A percentile compares a stretch with the other conserved stretches of the same genome.
These are phyloP conservation scores for Juncus inflexus DNA, from an alignment of 176 grass and related monocot genomes.

Conservation along the genomic window DNA sequence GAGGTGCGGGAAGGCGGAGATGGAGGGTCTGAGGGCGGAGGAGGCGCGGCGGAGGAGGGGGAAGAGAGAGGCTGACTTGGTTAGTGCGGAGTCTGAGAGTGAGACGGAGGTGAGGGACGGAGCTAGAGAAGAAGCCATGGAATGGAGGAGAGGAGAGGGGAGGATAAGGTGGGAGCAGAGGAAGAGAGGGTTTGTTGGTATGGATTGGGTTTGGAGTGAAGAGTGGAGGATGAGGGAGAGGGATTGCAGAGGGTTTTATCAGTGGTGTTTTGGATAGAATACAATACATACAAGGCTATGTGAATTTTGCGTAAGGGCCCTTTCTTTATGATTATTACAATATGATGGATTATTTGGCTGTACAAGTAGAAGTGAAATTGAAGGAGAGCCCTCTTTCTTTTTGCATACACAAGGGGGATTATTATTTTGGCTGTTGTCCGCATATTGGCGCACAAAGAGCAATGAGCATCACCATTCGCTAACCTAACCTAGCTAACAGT, in stretches of 20 bases:
- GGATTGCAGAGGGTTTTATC: constrained; percentile 6
- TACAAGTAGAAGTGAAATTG: too few relatives aligned
- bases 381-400: too few relatives aligned
- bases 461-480: too few relatives aligned
- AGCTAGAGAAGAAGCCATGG: constrained; percentile 27
- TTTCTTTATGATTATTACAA: too few relatives aligned
- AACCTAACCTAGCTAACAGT: too few relatives aligned
- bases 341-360: too few relatives aligned
- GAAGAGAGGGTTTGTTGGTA: not conserved
- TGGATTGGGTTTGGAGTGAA: not conserved
- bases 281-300: too few relatives aligned
- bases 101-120: constrained; percentile 14
- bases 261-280: too few relatives aligned
- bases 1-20: not conserved
- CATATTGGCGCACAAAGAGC: too few relatives aligned
- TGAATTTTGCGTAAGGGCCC: too few relatives aligned
- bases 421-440: too few relatives aligned
- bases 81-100: constrained; percentile 14
- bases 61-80: constrained; percentile 7
- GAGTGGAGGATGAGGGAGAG: not conserved
- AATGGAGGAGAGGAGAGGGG: not conserved
- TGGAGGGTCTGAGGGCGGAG: constrained; percentile 14
- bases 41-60: not conserved
- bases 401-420: too few relatives aligned
- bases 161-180: not conserved